Percentiles rank a stretch among this genome's conserved stretches.
Conservation (phyloP, 352 stramenopile genomes). For the Phytophthora megakarya region DNA sequence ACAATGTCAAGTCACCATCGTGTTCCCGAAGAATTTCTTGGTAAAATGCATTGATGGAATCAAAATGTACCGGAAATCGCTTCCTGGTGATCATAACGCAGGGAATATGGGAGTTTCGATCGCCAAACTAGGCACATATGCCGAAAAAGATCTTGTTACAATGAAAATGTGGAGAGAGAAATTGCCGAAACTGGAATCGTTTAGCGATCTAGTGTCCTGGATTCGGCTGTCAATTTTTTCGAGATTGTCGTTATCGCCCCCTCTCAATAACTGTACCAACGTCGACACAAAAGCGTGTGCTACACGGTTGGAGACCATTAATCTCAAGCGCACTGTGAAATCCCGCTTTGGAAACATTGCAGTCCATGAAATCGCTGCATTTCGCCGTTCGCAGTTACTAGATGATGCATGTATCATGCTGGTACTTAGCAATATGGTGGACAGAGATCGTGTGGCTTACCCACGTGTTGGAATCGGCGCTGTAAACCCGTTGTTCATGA, state of each 20-base stretch:
- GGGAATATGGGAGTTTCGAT: not conserved
- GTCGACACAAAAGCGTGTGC: slow-evolving; percentile 5
- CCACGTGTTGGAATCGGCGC: no score
- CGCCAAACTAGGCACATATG: not conserved
- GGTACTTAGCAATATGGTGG: no score
- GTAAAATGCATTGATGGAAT: slow-evolving; percentile 6
- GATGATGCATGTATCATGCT: no score
- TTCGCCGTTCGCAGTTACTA: not conserved
- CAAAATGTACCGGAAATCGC: not conserved
- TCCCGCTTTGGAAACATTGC: not conserved
- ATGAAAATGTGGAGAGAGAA: slow-evolving; percentile 1
- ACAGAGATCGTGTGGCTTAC: no score
- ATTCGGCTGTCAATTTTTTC: not conserved
- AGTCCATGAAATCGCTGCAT: not conserved
- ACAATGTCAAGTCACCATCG: not conserved
- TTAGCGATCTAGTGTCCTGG: not conserved
- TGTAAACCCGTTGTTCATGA: no score
- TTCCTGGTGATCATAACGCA: slow-evolving; percentile 1
- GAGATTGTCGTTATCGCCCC: not conserved
- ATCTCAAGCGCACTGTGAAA: not conserved
- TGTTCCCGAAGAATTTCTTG: not conserved
- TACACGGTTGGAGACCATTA: not conserved
- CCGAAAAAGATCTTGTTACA: slow-evolving; percentile 1
- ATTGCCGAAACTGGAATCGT: not conserved
- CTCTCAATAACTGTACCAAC: slow-evolving; percentile 4